Evolutionary conservation across 345 rosid genomes (phyloP), one percentile per base, ranked within the genome.

Genomic region (Mercurialis annua): DNA sequence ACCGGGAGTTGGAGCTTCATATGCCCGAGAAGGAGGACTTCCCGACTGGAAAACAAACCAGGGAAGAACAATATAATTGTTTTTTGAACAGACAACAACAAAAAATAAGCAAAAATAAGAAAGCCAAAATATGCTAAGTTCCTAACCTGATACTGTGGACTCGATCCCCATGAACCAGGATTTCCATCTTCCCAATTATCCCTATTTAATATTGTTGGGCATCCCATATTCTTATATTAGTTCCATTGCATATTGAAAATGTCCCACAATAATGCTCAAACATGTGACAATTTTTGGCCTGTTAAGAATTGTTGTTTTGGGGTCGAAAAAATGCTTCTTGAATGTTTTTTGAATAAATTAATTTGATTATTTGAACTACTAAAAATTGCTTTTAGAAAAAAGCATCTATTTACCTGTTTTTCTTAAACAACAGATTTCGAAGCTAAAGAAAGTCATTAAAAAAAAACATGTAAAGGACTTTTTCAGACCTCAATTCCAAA

Each of bases 1-100:
- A 73, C 98, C 93, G 70, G 98, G 96, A 60, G 96, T 90, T 54
- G 97, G 99, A 54, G 99, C 96, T 81, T 91, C 99, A 67, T 87
- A 94, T 3, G 87, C 73, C 47, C 96, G 84, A 55, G 92, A 84
- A 62, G 92, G 95, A 66, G 97, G 97, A 77, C 92, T 94, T 79
- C 91, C 96, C n/a, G 92, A 92, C 94, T 94, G 86, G 21, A 74
- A 69, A 74, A 59, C 17, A 31, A 16, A 6, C n/a, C n/a, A 23
- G 43, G 20, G 27, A 34, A 34, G 21, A 52, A 67, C 9, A 70
- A 23, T 17, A 42, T 42, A 9, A n/a, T n/a, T n/a, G n/a, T 47
- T 53, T 4, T 24, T 36, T 36, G 36, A 5, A 44, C 16, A 24
- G 5, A 64, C 8, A 33, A 33, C 10, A 3, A 64, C 8, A 33